Percentiles rank a stretch among this genome's conserved stretches.
Evolutionary conservation across 2,329 filamentous ascomycete genomes (phyloP).

Genomic region (Tolypocladium tundrense): DNA sequence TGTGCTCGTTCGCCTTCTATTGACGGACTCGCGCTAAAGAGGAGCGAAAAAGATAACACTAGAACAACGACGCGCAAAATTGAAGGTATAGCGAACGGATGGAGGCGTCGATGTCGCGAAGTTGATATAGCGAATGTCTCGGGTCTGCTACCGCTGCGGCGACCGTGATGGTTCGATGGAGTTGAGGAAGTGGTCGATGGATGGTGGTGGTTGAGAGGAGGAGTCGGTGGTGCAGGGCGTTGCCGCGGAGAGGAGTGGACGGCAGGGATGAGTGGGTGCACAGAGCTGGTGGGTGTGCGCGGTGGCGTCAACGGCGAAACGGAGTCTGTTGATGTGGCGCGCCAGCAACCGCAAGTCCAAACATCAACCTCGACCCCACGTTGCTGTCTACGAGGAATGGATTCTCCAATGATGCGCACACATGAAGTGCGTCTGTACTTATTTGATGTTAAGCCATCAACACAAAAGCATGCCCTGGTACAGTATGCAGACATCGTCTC

Average conservation of each 20-base stretch:
- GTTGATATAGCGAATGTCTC: not conserved
- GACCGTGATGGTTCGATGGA: not conserved
- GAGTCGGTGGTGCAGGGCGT: conserved; percentile 1
- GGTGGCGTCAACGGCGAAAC: not conserved
- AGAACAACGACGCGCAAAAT: not conserved
- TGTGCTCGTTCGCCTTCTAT: not conserved
- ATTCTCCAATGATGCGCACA: too few species aligned
- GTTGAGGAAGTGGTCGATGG: not conserved
- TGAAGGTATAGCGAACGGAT: not conserved
- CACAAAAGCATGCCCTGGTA: not conserved
- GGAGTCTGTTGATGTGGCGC: not conserved
- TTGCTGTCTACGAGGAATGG: too few species aligned
- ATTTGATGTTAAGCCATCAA: not conserved
- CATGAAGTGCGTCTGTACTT: not conserved
- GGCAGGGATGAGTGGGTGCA: not conserved
- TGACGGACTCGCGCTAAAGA: not conserved
- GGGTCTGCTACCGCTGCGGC: not conserved
- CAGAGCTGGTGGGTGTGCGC: not conserved
- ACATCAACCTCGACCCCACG: not conserved
- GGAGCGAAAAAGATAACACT: not conserved
- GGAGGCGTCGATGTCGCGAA: not conserved
- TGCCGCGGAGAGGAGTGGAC: conserved; percentile 3
- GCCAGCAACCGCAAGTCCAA: not conserved
- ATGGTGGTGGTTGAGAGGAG: not conserved
- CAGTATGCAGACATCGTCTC: too few species aligned